Conservation (phyloP, 495 filamentous ascomycete genomes). For the Annulohypoxylon maeteangense region DNA sequence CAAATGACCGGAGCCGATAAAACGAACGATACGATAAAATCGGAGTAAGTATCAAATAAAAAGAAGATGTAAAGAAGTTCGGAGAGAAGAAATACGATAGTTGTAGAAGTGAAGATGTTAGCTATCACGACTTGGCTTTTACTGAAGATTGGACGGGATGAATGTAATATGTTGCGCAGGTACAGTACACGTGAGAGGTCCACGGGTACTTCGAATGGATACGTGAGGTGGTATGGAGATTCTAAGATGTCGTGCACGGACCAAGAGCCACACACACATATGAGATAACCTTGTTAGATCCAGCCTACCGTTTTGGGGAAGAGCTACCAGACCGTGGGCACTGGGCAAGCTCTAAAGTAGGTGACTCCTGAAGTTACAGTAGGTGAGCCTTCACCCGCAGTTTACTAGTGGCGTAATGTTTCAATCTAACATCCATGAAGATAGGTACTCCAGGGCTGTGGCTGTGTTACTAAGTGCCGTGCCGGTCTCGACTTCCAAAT, state of each 20-base stretch:
- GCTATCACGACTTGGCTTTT: slow-evolving; percentile 19
- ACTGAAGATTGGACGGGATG: slow-evolving; percentile 6
- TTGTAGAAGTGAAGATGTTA: slow-evolving; percentile 11
- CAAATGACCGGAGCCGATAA: slow-evolving; percentile 1
- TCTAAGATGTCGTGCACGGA: slow-evolving; percentile 6
- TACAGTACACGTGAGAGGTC: slow-evolving; percentile 43
- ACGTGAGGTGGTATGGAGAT: slow-evolving; percentile 23
- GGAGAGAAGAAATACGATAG: slow-evolving; percentile 2
- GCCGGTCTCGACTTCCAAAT: slow-evolving; percentile 6
- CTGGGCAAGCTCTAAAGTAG: background rate
- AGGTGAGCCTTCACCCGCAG: background rate
- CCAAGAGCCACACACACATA: slow-evolving; percentile 19
- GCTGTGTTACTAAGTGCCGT: slow-evolving; percentile 16
- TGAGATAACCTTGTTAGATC: slow-evolving; percentile 6
- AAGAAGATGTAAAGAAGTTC: slow-evolving; percentile 15
- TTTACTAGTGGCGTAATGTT: slow-evolving; percentile 14
- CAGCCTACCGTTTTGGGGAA: slow-evolving; percentile 1
- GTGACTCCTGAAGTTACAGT: background rate
- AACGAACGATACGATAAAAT: slow-evolving; percentile 7
- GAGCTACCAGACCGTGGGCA: background rate
- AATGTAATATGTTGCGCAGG: slow-evolving; percentile 39
- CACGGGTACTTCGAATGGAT: slow-evolving; percentile 30
- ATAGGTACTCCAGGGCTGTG: background rate
- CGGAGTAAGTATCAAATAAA: slow-evolving; percentile 19
- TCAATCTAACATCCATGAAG: background rate